Evolutionary conservation across 1,284 basidiomycete genomes (phyloP).

Genomic region (Tremellales sp.): DNA sequence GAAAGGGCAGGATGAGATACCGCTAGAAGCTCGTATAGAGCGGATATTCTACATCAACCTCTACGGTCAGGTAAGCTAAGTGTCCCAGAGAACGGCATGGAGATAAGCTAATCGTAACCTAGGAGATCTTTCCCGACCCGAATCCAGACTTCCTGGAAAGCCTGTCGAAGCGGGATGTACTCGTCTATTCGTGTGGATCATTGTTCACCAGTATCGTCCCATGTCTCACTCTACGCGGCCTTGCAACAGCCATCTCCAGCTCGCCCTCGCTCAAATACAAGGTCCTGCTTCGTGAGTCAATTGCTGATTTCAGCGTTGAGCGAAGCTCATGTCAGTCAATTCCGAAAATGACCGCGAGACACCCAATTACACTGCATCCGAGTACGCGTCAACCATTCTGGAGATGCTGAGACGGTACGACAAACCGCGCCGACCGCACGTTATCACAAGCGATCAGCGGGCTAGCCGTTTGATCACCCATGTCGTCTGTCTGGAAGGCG

Average conservation of each 20-base stretch:
- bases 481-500: constrained; percentile 68
- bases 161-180: constrained; percentile 61
- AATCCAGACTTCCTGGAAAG: constrained; percentile 74
- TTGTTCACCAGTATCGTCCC: constrained; percentile 93
- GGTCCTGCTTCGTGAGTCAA: constrained; percentile 69
- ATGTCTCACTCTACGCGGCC: constrained; percentile 77
- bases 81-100: not conserved
- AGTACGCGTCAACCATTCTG: constrained; percentile 77
- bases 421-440: constrained; percentile 29
- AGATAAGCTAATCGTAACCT: constrained; percentile 6
- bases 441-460: constrained; percentile 44
- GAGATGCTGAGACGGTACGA: constrained; percentile 62
- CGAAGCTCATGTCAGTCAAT: constrained; percentile 66
- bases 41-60: constrained; percentile 86
- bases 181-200: constrained; percentile 89
- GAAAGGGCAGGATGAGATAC: constrained; percentile 54
- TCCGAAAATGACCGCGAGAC: constrained; percentile 88
- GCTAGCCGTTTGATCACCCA: constrained; percentile 62
- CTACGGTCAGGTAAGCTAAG: constrained; percentile 61
- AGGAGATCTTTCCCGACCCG: constrained; percentile 80
- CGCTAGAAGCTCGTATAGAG: constrained; percentile 63
- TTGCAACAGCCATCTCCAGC: constrained; percentile 72
- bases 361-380: constrained; percentile 71
- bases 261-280: constrained; percentile 72
- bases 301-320: not conserved